phyloP scores from a whole-genome alignment of 129 eudicot species.

The Pulicaria dysenterica region DNA sequence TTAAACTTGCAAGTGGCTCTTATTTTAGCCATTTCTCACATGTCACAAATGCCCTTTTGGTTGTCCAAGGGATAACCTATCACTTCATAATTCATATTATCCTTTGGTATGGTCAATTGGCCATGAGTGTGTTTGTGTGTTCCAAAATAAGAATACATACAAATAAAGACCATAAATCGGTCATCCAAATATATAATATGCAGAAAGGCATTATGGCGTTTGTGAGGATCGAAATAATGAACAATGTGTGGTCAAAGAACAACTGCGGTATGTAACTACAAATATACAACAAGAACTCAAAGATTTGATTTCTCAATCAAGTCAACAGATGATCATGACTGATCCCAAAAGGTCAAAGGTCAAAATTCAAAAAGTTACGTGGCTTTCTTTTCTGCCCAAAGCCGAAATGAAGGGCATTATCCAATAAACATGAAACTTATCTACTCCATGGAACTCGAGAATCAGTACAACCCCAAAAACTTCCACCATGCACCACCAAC shows the following conservation, averaged over 20 bases:
- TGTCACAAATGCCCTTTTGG: slow-evolving; percentile 18
- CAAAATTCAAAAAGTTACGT: slow-evolving; percentile 8
- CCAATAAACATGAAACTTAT: slow-evolving; percentile 29
- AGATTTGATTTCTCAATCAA: slow-evolving; percentile 25
- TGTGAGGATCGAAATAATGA: not conserved
- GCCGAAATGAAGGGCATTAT: slow-evolving; percentile 31
- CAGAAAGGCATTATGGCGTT: not conserved
- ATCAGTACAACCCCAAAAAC: slow-evolving; percentile 80
- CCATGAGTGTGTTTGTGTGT: slow-evolving; percentile 16
- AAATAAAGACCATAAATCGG: slow-evolving; percentile 19
- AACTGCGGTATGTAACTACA: not conserved
- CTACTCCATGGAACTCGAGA: slow-evolving; percentile 35
- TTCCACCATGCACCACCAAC: slow-evolving; percentile 96
- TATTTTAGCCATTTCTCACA: not conserved
- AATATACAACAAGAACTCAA: slow-evolving; percentile 15
- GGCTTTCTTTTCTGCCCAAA: slow-evolving; percentile 28
- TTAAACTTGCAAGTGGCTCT: not conserved
- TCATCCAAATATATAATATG: not conserved
- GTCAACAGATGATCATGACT: slow-evolving; percentile 22
- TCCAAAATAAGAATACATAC: slow-evolving; percentile 11
- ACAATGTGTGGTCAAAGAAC: not conserved
- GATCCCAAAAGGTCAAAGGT: slow-evolving; percentile 33
- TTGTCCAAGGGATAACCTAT: slow-evolving; percentile 31
- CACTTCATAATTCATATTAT: slow-evolving; percentile 33
- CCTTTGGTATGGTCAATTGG: slow-evolving; percentile 13